Conservation (phyloP, 1,284 basidiomycete species). For the Caloboletus firmus region DNA sequence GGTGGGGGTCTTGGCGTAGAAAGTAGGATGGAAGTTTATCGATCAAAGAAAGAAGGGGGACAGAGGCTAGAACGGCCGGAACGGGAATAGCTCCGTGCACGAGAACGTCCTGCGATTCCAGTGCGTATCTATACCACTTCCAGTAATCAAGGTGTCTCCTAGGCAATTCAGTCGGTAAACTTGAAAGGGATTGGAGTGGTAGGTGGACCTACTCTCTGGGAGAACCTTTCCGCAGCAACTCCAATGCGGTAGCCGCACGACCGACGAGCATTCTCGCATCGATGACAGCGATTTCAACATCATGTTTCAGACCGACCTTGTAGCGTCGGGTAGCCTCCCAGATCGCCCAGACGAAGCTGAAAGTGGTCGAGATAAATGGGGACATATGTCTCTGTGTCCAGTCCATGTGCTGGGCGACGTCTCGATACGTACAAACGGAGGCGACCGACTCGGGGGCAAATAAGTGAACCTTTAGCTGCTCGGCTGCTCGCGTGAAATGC, state of each 20-base stretch:
- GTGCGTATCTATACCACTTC: constrained; percentile 72
- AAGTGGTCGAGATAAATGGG: constrained; percentile 69
- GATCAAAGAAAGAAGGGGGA: constrained; percentile 63
- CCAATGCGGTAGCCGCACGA: constrained; percentile 61
- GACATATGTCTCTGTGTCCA: constrained; percentile 71
- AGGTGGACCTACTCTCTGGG: constrained; percentile 51
- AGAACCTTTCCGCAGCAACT: constrained; percentile 53
- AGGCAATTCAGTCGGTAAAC: constrained; percentile 6
- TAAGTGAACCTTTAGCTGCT: constrained; percentile 35
- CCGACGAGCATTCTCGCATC: constrained; percentile 59
- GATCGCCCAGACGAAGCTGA: constrained; percentile 75
- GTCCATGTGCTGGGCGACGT: constrained; percentile 67
- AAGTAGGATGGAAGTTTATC: constrained; percentile 71
- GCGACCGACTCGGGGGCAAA: constrained; percentile 35
- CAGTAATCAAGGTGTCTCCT: constrained; percentile 65
- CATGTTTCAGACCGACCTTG: constrained; percentile 65
- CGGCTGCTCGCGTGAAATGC: constrained; percentile 43
- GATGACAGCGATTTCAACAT: constrained; percentile 73
- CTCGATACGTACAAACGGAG: constrained; percentile 49
- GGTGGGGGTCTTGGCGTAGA: constrained; percentile 42
- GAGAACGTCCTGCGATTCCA: constrained; percentile 73
- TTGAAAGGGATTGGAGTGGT: not conserved
- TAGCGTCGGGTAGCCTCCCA: constrained; percentile 79
- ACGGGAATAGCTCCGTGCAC: constrained; percentile 66
- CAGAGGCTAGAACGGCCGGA: constrained; percentile 62